Percentiles rank a stretch among this genome's conserved stretches.
phyloP scores from a whole-genome alignment of 2,329 filamentous ascomycete species.

The Aureobasidium sp. region DNA sequence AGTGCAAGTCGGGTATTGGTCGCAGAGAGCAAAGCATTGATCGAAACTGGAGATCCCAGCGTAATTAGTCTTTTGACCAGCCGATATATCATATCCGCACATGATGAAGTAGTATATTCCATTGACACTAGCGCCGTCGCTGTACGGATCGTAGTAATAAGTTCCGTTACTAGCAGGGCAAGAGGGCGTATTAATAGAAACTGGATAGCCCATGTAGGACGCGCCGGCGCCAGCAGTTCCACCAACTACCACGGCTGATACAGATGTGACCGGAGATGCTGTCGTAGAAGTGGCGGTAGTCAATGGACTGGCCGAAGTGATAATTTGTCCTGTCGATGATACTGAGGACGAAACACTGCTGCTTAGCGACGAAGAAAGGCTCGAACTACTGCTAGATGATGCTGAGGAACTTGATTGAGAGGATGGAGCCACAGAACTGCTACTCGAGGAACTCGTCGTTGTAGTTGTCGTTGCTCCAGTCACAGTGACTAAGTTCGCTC shows the following conservation, averaged over 20 bases:
- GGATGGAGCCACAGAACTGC: neutral
- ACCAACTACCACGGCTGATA: neutral
- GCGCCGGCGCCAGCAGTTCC: neutral
- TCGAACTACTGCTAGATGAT: no score
- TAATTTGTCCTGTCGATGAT: no score
- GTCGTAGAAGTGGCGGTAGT: neutral
- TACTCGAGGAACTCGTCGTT: no score
- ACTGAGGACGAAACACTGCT: no score
- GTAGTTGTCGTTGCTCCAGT: no score
- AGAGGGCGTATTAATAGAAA: neutral
- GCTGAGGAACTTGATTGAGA: neutral
- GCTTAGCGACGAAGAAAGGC: no score
- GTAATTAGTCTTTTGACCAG: no score
- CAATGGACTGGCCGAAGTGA: neutral
- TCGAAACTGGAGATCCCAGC: neutral
- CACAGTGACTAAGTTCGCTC: conserved; percentile 3
- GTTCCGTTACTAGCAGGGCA: conserved; percentile 13
- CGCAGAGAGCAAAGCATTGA: conserved; percentile 1
- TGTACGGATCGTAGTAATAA: conserved; percentile 16
- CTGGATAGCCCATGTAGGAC: conserved; percentile 3
- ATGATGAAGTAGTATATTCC: conserved; percentile 17
- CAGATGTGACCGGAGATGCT: neutral
- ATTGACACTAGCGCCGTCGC: neutral
- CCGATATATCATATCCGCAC: conserved; percentile 5
- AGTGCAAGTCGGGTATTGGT: neutral